Percentiles rank a stretch among this genome's conserved stretches.
Conservation (phyloP, 2,329 filamentous ascomycete genomes). For the Harringtonia aguacate region DNA sequence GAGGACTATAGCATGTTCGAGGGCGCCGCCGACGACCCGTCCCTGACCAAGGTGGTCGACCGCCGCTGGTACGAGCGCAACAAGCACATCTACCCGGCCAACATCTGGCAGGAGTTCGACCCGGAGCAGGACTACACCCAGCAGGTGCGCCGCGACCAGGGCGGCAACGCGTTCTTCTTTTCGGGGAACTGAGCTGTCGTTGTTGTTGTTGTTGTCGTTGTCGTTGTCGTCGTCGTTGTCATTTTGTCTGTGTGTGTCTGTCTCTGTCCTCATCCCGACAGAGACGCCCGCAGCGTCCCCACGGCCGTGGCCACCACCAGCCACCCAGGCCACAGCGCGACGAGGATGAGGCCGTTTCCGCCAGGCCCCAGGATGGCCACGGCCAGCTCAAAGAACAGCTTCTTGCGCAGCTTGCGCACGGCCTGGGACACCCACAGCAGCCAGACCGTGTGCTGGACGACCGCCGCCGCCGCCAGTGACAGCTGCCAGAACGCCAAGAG, state of each 20-base stretch:
- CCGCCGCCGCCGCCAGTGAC: no score
- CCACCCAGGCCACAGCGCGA: constrained; percentile 50
- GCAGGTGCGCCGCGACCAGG: constrained; percentile 68
- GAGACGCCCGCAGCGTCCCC: constrained; percentile 23
- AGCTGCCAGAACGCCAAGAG: not conserved
- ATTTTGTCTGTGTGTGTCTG: constrained; percentile 15
- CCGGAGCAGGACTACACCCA: constrained; percentile 75
- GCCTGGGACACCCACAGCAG: constrained; percentile 3
- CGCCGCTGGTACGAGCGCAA: constrained; percentile 94
- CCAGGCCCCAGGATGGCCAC: constrained; percentile 38
- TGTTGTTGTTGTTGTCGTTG: constrained; percentile 2
- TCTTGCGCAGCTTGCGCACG: constrained; percentile 10
- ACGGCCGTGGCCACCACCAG: constrained; percentile 29
- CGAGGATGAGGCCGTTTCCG: constrained; percentile 34
- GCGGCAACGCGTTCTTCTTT: constrained; percentile 93
- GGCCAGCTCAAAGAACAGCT: constrained; percentile 34
- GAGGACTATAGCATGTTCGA: constrained; percentile 49
- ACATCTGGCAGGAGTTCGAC: constrained; percentile 91
- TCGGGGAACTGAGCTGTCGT: constrained; percentile 25
- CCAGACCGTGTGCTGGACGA: not conserved
- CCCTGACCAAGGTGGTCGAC: constrained; percentile 87
- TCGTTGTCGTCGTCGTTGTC: not conserved
- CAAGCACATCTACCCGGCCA: constrained; percentile 96
- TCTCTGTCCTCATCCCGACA: no score
- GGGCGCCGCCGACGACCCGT: constrained; percentile 67